Evolutionary conservation across 768 basidiomycete genomes (phyloP), one percentile per base, ranked within the genome.

Genomic region (Lentinula boryana): DNA sequence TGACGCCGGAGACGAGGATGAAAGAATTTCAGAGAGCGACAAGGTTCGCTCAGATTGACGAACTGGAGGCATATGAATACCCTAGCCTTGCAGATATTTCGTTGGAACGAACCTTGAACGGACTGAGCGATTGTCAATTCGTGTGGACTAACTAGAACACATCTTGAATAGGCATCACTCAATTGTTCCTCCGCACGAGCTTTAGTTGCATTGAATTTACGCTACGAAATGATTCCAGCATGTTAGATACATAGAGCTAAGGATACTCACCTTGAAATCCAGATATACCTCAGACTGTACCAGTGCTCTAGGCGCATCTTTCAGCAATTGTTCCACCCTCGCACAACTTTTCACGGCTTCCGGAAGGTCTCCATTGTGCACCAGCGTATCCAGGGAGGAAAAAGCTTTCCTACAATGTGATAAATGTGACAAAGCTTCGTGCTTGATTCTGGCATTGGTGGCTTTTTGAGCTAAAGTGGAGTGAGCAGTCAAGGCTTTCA

Each of bases 151-250:
- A 88, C 69, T 2, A 76, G 67, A 27, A 92, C 70, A 66, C 86
- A 79, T 66, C 84, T 79, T 21, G 81, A 71, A 67, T 84, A 91
- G 2, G 86, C 87, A 51, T 89, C 84, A 64, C 78, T 82, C 23
- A 93, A 76, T 66, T 90, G 85, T 62, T 92, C 91, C 67, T 90
- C 85, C 6, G 83, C 71, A 40, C 82, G 81, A 59, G 87, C 84
- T 66, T 78, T 78, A 27, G 80, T 70, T 8, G 82, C 78, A 62
- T 78, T 79, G 61, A 84, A 79, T 64, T 76, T 83, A 54, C 74
- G 77, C 91, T 93, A 64, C 5, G 16, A 56, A 6, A 61, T 21
- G 56, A 51, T 49, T 65, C 18, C 56, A 35, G 60, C 16, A 56
- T 12, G 13, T 33, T 15, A 58, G 18, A 66, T 16, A 65, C 56